These are phyloP conservation scores for Lasiosphaeria miniovina DNA, from an alignment of 495 filamentous ascomycete genomes.

Conservation along the genomic window DNA sequence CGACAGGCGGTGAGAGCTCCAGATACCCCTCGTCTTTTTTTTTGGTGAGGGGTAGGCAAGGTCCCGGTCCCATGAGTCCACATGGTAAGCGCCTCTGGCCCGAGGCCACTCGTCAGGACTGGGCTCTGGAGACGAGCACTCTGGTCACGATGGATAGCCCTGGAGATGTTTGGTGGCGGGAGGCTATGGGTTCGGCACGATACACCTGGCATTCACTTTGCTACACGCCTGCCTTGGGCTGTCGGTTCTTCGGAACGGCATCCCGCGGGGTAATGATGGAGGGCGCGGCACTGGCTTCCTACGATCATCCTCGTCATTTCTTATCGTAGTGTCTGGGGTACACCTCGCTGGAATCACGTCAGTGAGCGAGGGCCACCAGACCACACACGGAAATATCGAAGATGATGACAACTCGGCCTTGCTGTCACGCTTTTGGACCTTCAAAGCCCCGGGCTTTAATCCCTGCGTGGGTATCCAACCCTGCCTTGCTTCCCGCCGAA, in stretches of 20 bases:
- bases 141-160: slow-evolving; percentile 52
- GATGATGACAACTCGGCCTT: slow-evolving; percentile 28
- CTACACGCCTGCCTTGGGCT: background rate
- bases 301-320: slow-evolving; percentile 37
- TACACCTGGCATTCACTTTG: slow-evolving; percentile 26
- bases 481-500: slow-evolving; percentile 13
- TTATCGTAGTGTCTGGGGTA: slow-evolving; percentile 14
- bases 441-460: slow-evolving; percentile 13
- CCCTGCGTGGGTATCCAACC: slow-evolving; percentile 27
- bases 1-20: slow-evolving; percentile 43
- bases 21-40: slow-evolving; percentile 30
- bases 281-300: slow-evolving; percentile 40
- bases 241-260: background rate
- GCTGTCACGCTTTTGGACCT: slow-evolving; percentile 37
- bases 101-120: slow-evolving; percentile 61
- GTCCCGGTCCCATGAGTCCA: slow-evolving; percentile 56
- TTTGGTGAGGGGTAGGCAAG: slow-evolving; percentile 30
- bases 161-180: slow-evolving; percentile 36
- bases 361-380: slow-evolving; percentile 39
- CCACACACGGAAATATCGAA: slow-evolving; percentile 38
- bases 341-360: slow-evolving; percentile 46
- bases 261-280: slow-evolving; percentile 23
- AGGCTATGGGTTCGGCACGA: slow-evolving; percentile 5
- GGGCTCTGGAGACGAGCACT: slow-evolving; percentile 57
- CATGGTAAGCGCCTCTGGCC: slow-evolving; percentile 60